Evolutionary conservation across 345 rosid genomes (phyloP), one percentile per base, ranked within the genome.

Genomic region (Eucalyptus sideroxylon): DNA sequence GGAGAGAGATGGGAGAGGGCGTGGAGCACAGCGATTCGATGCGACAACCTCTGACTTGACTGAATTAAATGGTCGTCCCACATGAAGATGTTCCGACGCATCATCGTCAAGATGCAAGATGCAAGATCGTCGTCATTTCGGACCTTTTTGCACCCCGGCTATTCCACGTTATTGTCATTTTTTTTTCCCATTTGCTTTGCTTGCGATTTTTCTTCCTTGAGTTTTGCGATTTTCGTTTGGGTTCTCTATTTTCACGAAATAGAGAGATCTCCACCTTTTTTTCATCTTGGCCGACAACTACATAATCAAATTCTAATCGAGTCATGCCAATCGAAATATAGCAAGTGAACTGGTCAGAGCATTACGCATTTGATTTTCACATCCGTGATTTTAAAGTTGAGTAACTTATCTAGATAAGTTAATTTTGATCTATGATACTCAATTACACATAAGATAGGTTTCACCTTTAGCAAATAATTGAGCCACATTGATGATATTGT

Each of bases 301-400:
- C 34, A 4, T 3, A 8, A 65, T 65, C 16, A 9, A 65, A 65
- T 65, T n/a, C 77, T n/a, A 65, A n/a, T 65, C 3, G 6, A 65
- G 40, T 7, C 42, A 16, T 31, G 6, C 42, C 4, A 0, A 31
- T 7, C 23, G 16, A 31, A n/a, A 11, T n/a, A 11, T 65, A 15
- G 37, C 37, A n/a, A 65, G 9, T 9, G 3, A 14, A n/a, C 19
- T n/a, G 3, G 9, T 3, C 0, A 16, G 0, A 8, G 24, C 81
- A 31, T 16, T 16, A 69, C 0, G 11, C 24, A 4, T 3, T 31
- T 69, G 7, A 2, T 15, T 16, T 69, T 34, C 42, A 69, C 7
- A 1, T 16, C 7, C 7, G 0, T 16, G 4, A n/a, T 65, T n/a
- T 21, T 65, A 14, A n/a, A 65, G 11, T 1, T 1, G 3, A n/a